Evolutionary conservation across 768 basidiomycete genomes (phyloP), one percentile per base, ranked within the genome.

Genomic region (Cyclocybe aegerita): DNA sequence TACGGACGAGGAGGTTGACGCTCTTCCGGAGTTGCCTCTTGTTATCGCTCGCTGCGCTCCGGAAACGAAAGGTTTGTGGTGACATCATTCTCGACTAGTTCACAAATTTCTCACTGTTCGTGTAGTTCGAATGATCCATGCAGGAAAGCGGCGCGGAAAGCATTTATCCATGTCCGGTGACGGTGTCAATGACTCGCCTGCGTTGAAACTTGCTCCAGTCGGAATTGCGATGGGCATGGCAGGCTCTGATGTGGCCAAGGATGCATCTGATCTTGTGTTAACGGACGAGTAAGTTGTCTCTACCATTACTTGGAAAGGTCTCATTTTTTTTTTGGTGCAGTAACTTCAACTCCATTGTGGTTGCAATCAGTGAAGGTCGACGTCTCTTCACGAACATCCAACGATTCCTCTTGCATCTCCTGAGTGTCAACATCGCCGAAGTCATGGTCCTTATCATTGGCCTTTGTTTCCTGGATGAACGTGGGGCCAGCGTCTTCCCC

Each of bases 41-140:
- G 81, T 83, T 45, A 76, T 85, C 50, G 81, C 81, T 47, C 75
- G 81, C 29, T 83, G 81, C 59, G 79, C 78, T 0, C 81, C 79
- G 0, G 71, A 77, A 55, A 79, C 76, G 29, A 79, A 79, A 64
- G 68, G 68, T 70, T 17, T 44, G 43, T 15, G 9, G 12, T 34
- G 23, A 3, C 23, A 23, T 17, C 11, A 12, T 39, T 40, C 7
- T 31, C 5, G 7, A 42, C 11, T 40, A 3, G 29, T 41, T 50
- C 6, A 46, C 43, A 35, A 37, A 16, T 36, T 23, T 9, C 23
- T 23, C 5, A 23, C 5, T 1, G 23, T 23, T 23, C 23, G 23
- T 38, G 15, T 48, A 67, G 75, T 77, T 4, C 70, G 72, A 15
- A 82, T 79, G 80, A 80, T 83, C 39, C 76, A 82, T 48, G 81